phyloP scores from a whole-genome alignment of 495 filamentous ascomycete species.

The Neurospora cerealis region DNA sequence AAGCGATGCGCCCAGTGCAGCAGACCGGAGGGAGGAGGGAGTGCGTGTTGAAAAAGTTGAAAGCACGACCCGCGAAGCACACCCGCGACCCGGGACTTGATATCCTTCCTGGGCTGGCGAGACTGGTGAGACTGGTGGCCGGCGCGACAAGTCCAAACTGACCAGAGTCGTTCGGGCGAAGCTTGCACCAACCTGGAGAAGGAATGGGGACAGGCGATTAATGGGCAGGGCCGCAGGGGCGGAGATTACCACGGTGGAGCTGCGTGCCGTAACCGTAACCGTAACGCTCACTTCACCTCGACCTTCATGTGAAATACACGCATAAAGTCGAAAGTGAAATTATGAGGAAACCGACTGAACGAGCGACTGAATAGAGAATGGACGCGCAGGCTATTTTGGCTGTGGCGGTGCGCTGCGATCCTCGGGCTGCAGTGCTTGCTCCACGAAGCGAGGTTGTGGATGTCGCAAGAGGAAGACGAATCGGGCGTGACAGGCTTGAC shows the following conservation, averaged over 20 bases:
- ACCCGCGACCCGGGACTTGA: not conserved
- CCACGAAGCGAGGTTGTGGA: not conserved
- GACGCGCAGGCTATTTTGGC: not conserved
- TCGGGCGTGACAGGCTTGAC: not conserved
- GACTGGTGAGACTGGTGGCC: not conserved
- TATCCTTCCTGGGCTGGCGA: not conserved
- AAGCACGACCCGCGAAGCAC: not conserved
- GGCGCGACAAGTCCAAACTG: not conserved
- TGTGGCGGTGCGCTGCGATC: not conserved
- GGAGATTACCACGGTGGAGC: not conserved
- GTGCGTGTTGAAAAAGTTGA: not conserved
- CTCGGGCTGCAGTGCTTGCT: not conserved
- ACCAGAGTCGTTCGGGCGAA: not conserved
- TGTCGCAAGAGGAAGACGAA: not conserved
- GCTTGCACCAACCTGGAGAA: not conserved
- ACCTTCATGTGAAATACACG: not conserved
- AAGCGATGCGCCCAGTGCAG: not conserved
- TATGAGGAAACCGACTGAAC: not conserved
- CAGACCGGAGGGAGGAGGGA: not conserved
- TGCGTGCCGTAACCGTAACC: not conserved
- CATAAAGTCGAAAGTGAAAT: not conserved
- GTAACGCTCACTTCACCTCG: not conserved
- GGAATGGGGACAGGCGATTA: not conserved
- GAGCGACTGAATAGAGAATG: not conserved
- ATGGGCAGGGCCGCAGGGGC: not conserved